These are phyloP conservation scores for Lipomyces yarrowii DNA, from an alignment of 1,139 yeast species.

Conservation along the genomic window DNA sequence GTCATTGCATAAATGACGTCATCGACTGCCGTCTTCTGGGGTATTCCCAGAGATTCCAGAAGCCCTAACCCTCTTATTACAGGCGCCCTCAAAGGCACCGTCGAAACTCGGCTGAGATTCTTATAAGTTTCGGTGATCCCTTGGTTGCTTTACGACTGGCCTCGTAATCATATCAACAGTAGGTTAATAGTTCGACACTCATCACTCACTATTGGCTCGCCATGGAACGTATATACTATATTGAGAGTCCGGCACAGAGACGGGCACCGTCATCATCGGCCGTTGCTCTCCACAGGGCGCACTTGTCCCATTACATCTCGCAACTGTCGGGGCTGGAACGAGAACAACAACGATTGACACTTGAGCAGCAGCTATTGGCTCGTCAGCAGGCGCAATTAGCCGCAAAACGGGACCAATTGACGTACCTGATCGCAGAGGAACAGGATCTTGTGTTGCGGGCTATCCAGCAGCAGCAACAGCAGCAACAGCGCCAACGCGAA, in stretches of 20 bases:
- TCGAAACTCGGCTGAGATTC: background rate
- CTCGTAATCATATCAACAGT: background rate
- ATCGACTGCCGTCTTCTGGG: background rate
- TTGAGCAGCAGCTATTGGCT: conserved; percentile 26
- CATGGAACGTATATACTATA: background rate
- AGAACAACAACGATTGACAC: conserved; percentile 32
- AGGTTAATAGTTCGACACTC: background rate
- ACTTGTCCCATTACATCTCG: conserved; percentile 31
- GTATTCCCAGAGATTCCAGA: background rate
- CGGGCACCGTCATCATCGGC: conserved; percentile 14
- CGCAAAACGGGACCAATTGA: conserved; percentile 32
- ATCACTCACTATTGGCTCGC: background rate
- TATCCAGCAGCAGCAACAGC: conserved; percentile 27
- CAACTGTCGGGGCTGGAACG: conserved; percentile 33
- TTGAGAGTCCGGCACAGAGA: background rate
- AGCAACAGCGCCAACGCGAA: conserved; percentile 18
- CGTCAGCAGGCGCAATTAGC: conserved; percentile 30
- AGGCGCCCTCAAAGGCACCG: background rate
- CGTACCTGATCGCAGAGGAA: conserved; percentile 34
- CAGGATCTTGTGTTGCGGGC: conserved; percentile 34
- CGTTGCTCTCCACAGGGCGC: conserved; percentile 28
- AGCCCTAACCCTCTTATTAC: background rate
- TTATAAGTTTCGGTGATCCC: background rate
- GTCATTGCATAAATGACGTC: background rate
- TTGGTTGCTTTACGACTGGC: background rate